Percentiles rank a stretch among this genome's conserved stretches.
Conservation (phyloP, 148 eudicot genomes). For the Camellia granthamiana region DNA sequence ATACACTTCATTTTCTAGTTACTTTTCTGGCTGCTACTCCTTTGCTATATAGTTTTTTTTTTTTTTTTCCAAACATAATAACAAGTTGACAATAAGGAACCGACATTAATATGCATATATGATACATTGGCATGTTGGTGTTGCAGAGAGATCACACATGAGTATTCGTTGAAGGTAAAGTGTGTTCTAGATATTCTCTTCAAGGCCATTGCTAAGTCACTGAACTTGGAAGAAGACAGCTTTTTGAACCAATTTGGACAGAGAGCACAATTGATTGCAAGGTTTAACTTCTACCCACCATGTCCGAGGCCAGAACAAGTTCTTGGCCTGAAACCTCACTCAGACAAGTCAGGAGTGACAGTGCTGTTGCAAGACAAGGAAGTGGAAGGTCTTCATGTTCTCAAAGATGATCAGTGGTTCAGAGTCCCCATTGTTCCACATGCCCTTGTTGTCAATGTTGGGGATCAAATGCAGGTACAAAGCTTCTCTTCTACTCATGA, state of each 20-base stretch:
- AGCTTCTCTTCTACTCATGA: background rate
- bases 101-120: too few relatives aligned
- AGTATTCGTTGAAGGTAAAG: constrained; percentile 24
- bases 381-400: constrained; percentile 46
- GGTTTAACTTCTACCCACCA: constrained; percentile 35
- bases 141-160: constrained; percentile 31
- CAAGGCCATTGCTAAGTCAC: constrained; percentile 23
- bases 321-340: constrained; percentile 40
- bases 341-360: constrained; percentile 41
- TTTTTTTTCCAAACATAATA: too few relatives aligned
- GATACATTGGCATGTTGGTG: too few relatives aligned
- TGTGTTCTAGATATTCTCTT: constrained; percentile 21
- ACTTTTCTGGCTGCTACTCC: too few relatives aligned
- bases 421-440: constrained; percentile 39
- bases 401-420: constrained; percentile 44
- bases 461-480: constrained; percentile 36
- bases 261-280: constrained; percentile 20
- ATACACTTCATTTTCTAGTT: too few relatives aligned
- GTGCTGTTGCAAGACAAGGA: constrained; percentile 37
- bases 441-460: constrained; percentile 42
- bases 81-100: too few relatives aligned
- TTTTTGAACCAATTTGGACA: constrained; percentile 25
- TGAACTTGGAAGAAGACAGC: constrained; percentile 27
- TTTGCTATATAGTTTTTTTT: too few relatives aligned
- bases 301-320: constrained; percentile 32